A percentile compares a stretch with the other conserved stretches of the same genome.
These are phyloP conservation scores for Colletotrichum cordylinicola DNA, from an alignment of 2,329 filamentous ascomycete species.

Conservation along the genomic window DNA sequence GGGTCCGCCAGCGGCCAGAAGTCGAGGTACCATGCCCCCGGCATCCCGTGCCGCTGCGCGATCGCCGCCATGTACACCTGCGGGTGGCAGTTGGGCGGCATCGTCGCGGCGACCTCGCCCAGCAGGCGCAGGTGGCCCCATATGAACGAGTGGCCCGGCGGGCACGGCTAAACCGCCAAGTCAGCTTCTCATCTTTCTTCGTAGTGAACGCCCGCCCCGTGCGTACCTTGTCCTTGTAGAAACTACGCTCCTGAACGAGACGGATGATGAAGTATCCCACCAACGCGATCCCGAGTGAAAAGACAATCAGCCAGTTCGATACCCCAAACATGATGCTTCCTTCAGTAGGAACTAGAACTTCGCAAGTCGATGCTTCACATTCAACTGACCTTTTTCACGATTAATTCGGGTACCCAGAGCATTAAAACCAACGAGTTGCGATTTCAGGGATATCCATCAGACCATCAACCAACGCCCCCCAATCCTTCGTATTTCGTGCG, in stretches of 20 bases:
- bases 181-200: background rate
- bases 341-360: too few relatives aligned
- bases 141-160: conserved; percentile 24
- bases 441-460: background rate
- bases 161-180: background rate
- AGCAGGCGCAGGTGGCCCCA: conserved; percentile 27
- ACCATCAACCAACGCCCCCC: background rate
- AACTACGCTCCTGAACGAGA: background rate
- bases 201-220: background rate
- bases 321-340: background rate
- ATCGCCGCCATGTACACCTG: conserved; percentile 26
- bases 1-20: conserved; percentile 29
- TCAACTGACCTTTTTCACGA: background rate
- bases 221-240: conserved; percentile 10
- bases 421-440: background rate
- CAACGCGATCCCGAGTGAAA: background rate
- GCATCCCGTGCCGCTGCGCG: conserved; percentile 25
- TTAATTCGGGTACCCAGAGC: fast-evolving
- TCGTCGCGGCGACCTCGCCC: conserved; percentile 2
- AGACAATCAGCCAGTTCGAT: background rate
- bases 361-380: too few relatives aligned
- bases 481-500: background rate
- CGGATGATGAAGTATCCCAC: conserved; percentile 1
- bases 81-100: conserved; percentile 27
- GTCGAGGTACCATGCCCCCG: conserved; percentile 36